These are phyloP conservation scores for Tetrahymena borealis DNA, from an alignment of 73 alveolate genomes.

Conservation along the genomic window DNA sequence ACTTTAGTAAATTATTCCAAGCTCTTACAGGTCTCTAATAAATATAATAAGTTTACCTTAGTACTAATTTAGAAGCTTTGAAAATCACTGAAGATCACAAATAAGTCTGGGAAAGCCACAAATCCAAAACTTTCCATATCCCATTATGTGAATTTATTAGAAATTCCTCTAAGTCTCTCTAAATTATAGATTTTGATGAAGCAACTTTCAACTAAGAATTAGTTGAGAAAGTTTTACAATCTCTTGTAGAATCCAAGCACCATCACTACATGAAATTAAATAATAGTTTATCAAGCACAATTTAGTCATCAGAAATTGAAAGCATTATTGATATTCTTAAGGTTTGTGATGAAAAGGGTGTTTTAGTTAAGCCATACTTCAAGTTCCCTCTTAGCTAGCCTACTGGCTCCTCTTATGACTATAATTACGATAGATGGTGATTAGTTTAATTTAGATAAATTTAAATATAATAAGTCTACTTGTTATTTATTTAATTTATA, in stretches of 20 bases:
- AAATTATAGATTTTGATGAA: not conserved
- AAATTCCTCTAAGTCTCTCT: not conserved
- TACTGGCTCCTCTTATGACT: not conserved
- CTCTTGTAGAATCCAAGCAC: not conserved
- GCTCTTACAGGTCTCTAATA: not conserved
- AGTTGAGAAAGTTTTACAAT: not conserved
- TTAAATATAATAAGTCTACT: not conserved
- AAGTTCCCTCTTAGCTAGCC: not conserved
- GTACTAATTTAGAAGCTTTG: not conserved
- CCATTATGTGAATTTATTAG: not conserved
- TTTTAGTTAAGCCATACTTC: not conserved
- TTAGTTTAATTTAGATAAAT: not conserved
- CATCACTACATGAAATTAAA: not conserved
- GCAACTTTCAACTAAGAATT: not conserved
- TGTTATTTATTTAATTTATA: too few species aligned
- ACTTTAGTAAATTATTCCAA: not conserved
- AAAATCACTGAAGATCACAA: not conserved
- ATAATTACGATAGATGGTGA: not conserved
- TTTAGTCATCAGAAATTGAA: not conserved
- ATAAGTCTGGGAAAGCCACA: not conserved
- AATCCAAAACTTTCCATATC: not conserved
- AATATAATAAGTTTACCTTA: not conserved
- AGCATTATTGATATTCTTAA: not conserved
- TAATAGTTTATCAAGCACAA: not conserved
- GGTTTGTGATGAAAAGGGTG: not conserved